Conservation (phyloP, 192 early-diverging fungal genomes). For the Lobosporangium transversale region DNA sequence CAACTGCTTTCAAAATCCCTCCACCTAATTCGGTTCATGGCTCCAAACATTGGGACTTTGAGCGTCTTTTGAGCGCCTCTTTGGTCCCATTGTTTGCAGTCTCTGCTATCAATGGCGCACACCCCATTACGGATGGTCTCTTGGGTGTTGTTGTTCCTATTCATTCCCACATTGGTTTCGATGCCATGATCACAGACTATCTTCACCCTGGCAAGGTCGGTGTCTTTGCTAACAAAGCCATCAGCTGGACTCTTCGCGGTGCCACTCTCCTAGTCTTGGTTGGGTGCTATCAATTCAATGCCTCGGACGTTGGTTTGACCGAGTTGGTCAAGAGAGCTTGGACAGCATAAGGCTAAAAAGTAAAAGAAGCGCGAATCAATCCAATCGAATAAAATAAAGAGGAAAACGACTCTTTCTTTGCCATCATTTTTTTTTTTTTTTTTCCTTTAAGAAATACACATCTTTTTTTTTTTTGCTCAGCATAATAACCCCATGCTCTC, state of each 20-base stretch:
- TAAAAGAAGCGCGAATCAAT: too few species aligned
- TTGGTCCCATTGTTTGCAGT: conserved; percentile 80
- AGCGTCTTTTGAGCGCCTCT: conserved; percentile 83
- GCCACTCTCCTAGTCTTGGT: conserved; percentile 80
- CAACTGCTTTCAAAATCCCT: conserved; percentile 56
- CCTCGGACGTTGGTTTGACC: conserved; percentile 94
- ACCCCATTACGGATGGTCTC: conserved; percentile 88
- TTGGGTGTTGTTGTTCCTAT: conserved; percentile 91
- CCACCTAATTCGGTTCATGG: conserved; percentile 77
- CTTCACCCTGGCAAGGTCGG: conserved; percentile 72
- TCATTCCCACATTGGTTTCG: conserved; percentile 90
- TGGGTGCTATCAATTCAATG: conserved; percentile 95
- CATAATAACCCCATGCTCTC: too few species aligned
- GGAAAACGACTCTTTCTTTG: too few species aligned
- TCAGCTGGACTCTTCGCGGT: conserved; percentile 71
- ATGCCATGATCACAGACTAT: conserved; percentile 84
- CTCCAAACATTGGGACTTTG: conserved; percentile 96
- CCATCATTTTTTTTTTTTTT: too few species aligned
- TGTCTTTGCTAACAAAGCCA: conserved; percentile 68
- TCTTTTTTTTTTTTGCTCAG: too few species aligned
- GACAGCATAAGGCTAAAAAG: conserved; percentile 71
- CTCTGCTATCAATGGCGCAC: conserved; percentile 82
- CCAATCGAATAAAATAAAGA: too few species aligned
- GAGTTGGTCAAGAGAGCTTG: conserved; percentile 85
- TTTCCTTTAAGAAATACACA: too few species aligned